Percentiles rank a stretch among this genome's conserved stretches.
These are phyloP conservation scores for Nannochloropsis salina DNA, from an alignment of 108 stramenopile species.

Conservation along the genomic window DNA sequence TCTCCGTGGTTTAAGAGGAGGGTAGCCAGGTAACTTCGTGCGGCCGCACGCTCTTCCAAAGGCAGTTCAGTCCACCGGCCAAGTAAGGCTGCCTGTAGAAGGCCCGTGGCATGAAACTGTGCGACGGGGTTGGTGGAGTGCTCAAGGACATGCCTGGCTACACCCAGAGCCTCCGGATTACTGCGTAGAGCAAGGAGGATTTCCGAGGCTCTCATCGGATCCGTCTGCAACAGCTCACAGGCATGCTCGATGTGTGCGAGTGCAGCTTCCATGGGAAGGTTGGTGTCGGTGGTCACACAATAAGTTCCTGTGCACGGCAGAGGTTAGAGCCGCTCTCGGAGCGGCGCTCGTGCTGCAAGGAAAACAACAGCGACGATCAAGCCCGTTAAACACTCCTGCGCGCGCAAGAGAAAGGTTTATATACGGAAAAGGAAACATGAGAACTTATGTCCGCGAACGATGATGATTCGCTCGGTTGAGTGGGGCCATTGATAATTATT, in stretches of 20 bases:
- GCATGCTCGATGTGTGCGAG: not conserved
- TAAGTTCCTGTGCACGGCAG: too few relatives aligned
- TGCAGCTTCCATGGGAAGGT: not conserved
- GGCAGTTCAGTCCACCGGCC: not conserved
- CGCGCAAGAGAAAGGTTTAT: too few relatives aligned
- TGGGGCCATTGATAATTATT: too few relatives aligned
- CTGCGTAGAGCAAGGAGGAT: not conserved
- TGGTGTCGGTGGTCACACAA: too few relatives aligned
- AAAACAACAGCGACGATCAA: too few relatives aligned
- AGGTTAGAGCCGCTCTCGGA: too few relatives aligned
- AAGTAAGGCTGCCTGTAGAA: not conserved
- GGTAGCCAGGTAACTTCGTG: not conserved
- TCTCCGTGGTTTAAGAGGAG: not conserved
- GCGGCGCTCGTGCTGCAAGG: too few relatives aligned
- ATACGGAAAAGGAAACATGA: too few relatives aligned
- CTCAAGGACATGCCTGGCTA: not conserved
- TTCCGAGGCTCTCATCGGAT: not conserved
- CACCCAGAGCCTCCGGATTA: not conserved
- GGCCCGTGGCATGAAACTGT: not conserved
- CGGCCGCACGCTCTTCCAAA: not conserved
- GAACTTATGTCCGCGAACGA: too few relatives aligned
- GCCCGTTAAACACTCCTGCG: too few relatives aligned
- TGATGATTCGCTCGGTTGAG: too few relatives aligned
- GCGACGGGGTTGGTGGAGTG: not conserved
- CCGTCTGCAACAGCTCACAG: not conserved